Evolutionary conservation across 2,329 filamentous ascomycete species (phyloP), one percentile per base, ranked within the genome.

Genomic region (Beauveria sp.): DNA sequence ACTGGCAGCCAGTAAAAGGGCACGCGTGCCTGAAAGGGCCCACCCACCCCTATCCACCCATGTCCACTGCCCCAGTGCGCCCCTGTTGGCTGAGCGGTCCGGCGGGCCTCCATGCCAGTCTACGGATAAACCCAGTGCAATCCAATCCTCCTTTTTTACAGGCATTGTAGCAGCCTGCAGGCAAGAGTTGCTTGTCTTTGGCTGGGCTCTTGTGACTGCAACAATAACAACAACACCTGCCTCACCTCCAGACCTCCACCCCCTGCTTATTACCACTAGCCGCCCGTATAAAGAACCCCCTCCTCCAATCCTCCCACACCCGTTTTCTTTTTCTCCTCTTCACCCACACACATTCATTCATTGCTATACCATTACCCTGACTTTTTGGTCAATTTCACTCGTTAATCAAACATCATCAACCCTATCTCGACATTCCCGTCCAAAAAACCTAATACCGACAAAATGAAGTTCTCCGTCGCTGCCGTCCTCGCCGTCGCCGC

Each of bases 401-500:
- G 79, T 83, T 83, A 74, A 67, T 54, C 58, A 64, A 56, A 58
- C 53, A 28, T 34, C 28, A 61, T 28, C 37, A 55, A 70, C 71
- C 67, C 65, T 70, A 67, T 67, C 67, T 65, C 55, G 61, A 66
- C 65, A 34, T 34, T 72, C 68, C 65, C 70, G 66, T 72, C 70
- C 24, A 37, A 37, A 63, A 76, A 51, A 30, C 74, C 72, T 74
- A 77, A 77, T 74, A 71, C 76, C 77, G 77, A 78, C 82, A 86
- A 84, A 73, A 87, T 87, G 84, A 83, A 86, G 83, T 85, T 80
- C 82, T 74, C 82, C 71, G 72, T 76, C 72, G 79, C 80, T 70
- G 74, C 77, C 72, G 69, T 82, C 67, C 71, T 81, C 71, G 80
- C 81, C 69, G 77, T 80, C 73, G 79, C 73, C 71, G 76, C 75